Evolutionary conservation across 2,329 filamentous ascomycete species (phyloP).

Genomic region (Scortechinia acanthostroma): DNA sequence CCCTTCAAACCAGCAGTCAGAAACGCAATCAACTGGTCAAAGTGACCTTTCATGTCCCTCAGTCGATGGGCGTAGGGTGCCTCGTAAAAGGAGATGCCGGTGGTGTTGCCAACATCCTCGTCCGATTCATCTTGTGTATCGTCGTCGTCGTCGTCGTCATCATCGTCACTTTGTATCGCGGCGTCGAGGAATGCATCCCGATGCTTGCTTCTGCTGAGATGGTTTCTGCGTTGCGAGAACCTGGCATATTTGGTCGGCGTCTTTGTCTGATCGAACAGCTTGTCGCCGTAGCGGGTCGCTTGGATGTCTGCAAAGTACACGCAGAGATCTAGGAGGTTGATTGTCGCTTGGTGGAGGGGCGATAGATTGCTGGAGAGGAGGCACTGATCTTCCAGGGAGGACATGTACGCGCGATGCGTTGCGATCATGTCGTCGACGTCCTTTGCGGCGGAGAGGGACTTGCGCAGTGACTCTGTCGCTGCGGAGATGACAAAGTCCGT

Average conservation of each 20-base stretch:
- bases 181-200: no score
- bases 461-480: neutral
- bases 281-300: neutral
- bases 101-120: neutral
- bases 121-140: no score
- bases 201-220: neutral
- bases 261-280: neutral
- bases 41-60: neutral
- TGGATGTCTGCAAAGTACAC: neutral
- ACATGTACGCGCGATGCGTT: neutral
- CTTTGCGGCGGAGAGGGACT: neutral
- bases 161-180: neutral
- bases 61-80: neutral
- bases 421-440: neutral
- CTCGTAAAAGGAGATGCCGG: neutral
- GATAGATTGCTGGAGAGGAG: neutral
- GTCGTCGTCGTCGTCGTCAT: neutral
- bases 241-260: no score
- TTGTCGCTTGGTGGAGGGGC: neutral
- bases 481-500: neutral
- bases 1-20: neutral
- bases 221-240: no score
- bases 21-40: neutral
- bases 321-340: neutral
- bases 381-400: neutral